Conservation (phyloP, 2,329 filamentous ascomycete genomes). For the Corynespora cassiicola region DNA sequence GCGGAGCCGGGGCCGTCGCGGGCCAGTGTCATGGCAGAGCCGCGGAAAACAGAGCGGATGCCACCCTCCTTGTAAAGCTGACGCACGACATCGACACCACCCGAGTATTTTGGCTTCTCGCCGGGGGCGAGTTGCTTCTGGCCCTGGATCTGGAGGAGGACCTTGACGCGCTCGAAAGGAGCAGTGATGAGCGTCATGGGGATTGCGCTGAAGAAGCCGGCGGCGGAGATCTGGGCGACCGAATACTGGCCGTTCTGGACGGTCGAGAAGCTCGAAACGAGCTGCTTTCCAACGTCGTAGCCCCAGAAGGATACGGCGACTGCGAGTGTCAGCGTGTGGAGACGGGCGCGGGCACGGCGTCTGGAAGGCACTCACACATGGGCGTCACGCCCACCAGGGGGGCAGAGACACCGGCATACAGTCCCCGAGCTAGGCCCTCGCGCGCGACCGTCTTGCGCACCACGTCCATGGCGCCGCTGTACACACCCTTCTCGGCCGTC, state of each 20-base stretch:
- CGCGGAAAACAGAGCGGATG: conserved; percentile 89
- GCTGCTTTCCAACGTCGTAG: conserved; percentile 92
- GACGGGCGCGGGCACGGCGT: conserved; percentile 3
- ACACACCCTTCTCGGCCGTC: conserved; percentile 93
- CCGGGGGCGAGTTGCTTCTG: conserved; percentile 84
- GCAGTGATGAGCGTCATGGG: conserved; percentile 99
- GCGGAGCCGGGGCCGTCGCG: conserved; percentile 92
- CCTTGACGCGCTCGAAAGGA: conserved; percentile 98
- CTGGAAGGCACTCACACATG: conserved; percentile 88
- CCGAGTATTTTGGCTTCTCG: conserved; percentile 90
- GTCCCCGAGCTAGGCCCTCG: conserved; percentile 77
- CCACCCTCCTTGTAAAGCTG: conserved; percentile 94
- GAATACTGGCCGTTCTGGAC: conserved; percentile 74
- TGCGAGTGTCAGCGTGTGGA: conserved; percentile 33
- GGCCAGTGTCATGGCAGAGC: conserved; percentile 87
- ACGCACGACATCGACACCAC: conserved; percentile 86
- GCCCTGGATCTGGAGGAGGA: conserved; percentile 96
- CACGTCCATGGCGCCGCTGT: conserved; percentile 88
- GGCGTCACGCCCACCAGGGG: conserved; percentile 95
- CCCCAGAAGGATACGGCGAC: conserved; percentile 77
- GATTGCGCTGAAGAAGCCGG: conserved; percentile 93
- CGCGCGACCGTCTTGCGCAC: conserved; percentile 86
- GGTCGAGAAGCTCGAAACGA: conserved; percentile 74
- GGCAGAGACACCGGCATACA: conserved; percentile 97
- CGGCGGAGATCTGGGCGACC: conserved; percentile 86